Evolutionary conservation across 345 rosid genomes (phyloP).

Genomic region (Populus alba): DNA sequence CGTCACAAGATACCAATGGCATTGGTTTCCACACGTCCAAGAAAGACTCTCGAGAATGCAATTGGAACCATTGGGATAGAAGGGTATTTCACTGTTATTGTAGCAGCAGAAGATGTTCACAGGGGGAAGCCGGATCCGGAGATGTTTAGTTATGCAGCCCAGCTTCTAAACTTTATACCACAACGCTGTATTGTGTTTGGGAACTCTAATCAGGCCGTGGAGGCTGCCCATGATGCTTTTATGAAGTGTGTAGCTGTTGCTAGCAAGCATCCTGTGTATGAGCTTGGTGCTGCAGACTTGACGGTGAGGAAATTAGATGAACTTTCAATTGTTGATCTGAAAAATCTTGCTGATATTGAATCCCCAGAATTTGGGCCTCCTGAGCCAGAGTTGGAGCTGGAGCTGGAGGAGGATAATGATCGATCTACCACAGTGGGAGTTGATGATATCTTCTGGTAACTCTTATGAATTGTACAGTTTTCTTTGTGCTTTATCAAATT

Average conservation of each 20-base stretch:
- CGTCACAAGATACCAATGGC: conserved; percentile 91
- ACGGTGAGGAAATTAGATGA: conserved; percentile 77
- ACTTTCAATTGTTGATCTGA: conserved; percentile 85
- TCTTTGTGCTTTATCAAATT: conserved; percentile 28
- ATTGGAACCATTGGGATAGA: conserved; percentile 61
- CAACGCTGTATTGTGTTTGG: conserved; percentile 97
- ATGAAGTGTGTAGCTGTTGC: conserved; percentile 99
- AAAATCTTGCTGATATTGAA: conserved; percentile 81
- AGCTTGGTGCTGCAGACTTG: conserved; percentile 91
- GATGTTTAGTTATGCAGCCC: conserved; percentile 83
- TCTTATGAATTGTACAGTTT: conserved; percentile 51
- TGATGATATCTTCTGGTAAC: conserved; percentile 78
- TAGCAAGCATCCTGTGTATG: conserved; percentile 85
- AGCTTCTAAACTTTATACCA: conserved; percentile 79
- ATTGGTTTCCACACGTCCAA: conserved; percentile 80
- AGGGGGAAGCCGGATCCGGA: conserved; percentile 97
- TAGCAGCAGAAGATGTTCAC: conserved; percentile 86
- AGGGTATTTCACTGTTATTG: conserved; percentile 63
- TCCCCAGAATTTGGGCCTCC: conserved; percentile 54
- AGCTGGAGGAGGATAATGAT: conserved; percentile 57
- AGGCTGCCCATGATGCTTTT: conserved; percentile 88
- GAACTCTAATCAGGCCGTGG: conserved; percentile 83
- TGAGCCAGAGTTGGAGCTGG: conserved; percentile 69
- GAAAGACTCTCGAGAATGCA: conserved; percentile 68
- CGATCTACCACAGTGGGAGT: conserved; percentile 41